phyloP scores from a whole-genome alignment of 2,329 filamentous ascomycete species.

The Fusarium sp. region DNA sequence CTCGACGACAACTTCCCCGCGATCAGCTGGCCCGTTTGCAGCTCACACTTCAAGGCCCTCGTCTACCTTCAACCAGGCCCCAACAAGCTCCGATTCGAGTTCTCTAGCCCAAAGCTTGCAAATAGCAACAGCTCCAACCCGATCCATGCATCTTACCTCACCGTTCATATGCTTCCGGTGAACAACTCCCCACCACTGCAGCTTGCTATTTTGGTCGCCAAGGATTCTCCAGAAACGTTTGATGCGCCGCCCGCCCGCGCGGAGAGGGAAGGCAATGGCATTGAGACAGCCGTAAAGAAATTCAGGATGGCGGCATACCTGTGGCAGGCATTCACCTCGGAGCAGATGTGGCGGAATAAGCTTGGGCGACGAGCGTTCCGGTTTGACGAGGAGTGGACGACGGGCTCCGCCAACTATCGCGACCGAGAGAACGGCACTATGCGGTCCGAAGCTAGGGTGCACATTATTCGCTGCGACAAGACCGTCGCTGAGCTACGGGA shows the following conservation, averaged over 20 bases:
- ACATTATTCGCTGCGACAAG: slow-evolving; percentile 86
- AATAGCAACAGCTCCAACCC: slow-evolving; percentile 77
- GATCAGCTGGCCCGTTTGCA: slow-evolving; percentile 87
- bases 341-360: slow-evolving; percentile 94
- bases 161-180: slow-evolving; percentile 88
- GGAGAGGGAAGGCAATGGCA: slow-evolving; percentile 84
- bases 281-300: slow-evolving; percentile 88
- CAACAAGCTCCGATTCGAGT: slow-evolving; percentile 91
- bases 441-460: slow-evolving; percentile 92
- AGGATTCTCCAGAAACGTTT: slow-evolving; percentile 89
- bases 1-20: slow-evolving; percentile 89
- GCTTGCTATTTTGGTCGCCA: slow-evolving; percentile 88
- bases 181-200: slow-evolving; percentile 87
- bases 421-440: slow-evolving; percentile 81
- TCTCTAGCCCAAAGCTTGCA: slow-evolving; percentile 85
- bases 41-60: slow-evolving; percentile 92
- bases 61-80: slow-evolving; percentile 92
- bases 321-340: slow-evolving; percentile 97
- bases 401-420: slow-evolving; percentile 82
- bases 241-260: slow-evolving; percentile 84
- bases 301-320: slow-evolving; percentile 96
- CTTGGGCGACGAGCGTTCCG: slow-evolving; percentile 89
- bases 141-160: slow-evolving; percentile 84
- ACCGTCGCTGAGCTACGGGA: slow-evolving; percentile 88
- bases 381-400: slow-evolving; percentile 96